Conservation (phyloP, 2,329 filamentous ascomycete species). For the Diplodia mutila region DNA sequence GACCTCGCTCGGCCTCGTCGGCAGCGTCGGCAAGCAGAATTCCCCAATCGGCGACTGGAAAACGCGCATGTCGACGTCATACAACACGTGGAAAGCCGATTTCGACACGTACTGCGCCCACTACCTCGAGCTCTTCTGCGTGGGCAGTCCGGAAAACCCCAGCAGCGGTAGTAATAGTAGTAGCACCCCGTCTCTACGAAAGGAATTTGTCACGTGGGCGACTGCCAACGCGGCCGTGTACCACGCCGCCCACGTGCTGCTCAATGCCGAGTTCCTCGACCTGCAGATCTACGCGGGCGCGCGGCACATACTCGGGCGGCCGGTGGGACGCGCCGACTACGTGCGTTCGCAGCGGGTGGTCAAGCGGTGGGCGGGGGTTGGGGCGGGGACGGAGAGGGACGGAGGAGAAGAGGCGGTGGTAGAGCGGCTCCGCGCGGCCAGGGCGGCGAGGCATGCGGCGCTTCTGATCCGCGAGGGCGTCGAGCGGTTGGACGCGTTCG, state of each 20-base stretch:
- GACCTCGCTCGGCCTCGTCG: constrained; percentile 52
- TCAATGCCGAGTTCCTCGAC: constrained; percentile 64
- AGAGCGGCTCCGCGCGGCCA: constrained; percentile 39
- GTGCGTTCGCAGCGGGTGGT: constrained; percentile 55
- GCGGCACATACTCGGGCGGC: constrained; percentile 61
- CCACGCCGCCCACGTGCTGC: constrained; percentile 60
- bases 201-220: constrained; percentile 53
- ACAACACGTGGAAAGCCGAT: constrained; percentile 62
- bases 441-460: constrained; percentile 59
- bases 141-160: too few species aligned
- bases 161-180: constrained; percentile 3
- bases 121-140: constrained; percentile 29
- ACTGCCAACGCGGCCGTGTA: constrained; percentile 61
- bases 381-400: too few species aligned
- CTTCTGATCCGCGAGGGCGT: constrained; percentile 56
- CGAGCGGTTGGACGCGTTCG: constrained; percentile 54
- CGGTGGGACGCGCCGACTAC: constrained; percentile 56
- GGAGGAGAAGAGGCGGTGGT: too few species aligned
- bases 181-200: constrained; percentile 27
- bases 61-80: constrained; percentile 56
- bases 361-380: constrained; percentile 53
- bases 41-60: constrained; percentile 53
- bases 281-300: constrained; percentile 66
- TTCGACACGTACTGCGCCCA: constrained; percentile 57
- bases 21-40: background rate